Evolutionary conservation across 2,329 filamentous ascomycete species (phyloP).

Genomic region (Shiraia bambusicola): DNA sequence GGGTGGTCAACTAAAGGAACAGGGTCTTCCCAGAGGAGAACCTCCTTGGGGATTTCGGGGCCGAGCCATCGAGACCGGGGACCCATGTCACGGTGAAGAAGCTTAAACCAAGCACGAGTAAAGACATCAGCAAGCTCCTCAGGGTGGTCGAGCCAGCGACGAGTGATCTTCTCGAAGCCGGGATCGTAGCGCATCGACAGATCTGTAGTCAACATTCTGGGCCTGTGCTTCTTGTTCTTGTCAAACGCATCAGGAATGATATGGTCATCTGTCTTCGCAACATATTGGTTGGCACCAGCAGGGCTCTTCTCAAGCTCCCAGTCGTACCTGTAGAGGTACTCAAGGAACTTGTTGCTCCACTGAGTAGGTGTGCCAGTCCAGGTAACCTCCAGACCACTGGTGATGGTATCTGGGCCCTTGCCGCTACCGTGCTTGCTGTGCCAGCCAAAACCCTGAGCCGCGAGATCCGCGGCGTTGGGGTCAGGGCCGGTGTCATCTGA

Average conservation of each 20-base stretch:
- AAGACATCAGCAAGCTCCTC: slow-evolving; percentile 70
- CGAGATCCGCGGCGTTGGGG: slow-evolving; percentile 64
- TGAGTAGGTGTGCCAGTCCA: slow-evolving; percentile 76
- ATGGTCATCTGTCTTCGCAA: slow-evolving; percentile 66
- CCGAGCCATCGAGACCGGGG: slow-evolving; percentile 70
- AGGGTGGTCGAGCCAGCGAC: slow-evolving; percentile 68
- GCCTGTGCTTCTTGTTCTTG: slow-evolving; percentile 68
- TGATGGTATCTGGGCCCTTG: slow-evolving; percentile 72
- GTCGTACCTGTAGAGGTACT: slow-evolving; percentile 76
- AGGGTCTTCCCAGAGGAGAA: slow-evolving; percentile 74
- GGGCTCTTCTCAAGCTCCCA: slow-evolving; percentile 77
- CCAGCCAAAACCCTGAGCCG: slow-evolving; percentile 74
- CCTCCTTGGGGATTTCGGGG: slow-evolving; percentile 71
- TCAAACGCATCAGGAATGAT: slow-evolving; percentile 74
- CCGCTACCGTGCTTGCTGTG: slow-evolving; percentile 63
- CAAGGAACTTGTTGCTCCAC: slow-evolving; percentile 74
- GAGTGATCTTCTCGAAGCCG: slow-evolving; percentile 73
- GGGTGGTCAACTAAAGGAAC: slow-evolving; percentile 62
- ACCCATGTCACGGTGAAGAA: slow-evolving; percentile 77
- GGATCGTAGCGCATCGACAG: slow-evolving; percentile 71
- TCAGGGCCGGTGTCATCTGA: slow-evolving; percentile 66
- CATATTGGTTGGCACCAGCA: slow-evolving; percentile 75
- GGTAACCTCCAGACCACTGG: slow-evolving; percentile 74
- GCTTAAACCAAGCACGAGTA: slow-evolving; percentile 78
- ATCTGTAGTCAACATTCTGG: slow-evolving; percentile 77